These are phyloP conservation scores for Hymenotorrendiella dingleyae DNA, from an alignment of 2,329 filamentous ascomycete species.

Conservation along the genomic window DNA sequence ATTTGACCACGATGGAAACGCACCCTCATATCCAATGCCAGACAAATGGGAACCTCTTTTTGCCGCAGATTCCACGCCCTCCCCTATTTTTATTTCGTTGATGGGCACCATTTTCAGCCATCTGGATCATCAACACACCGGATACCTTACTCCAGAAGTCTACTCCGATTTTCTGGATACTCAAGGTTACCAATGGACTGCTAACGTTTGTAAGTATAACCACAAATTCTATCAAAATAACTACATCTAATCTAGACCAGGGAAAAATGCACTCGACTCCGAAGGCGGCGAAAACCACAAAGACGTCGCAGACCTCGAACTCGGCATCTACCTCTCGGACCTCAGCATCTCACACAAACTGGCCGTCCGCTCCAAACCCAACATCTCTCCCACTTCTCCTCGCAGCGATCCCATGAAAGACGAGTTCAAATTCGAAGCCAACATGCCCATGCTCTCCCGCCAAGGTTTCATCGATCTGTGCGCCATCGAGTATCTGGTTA, in stretches of 20 bases:
- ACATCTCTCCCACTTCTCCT: slow-evolving; percentile 5
- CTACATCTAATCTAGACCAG: no score
- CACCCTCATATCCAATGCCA: slow-evolving; percentile 15
- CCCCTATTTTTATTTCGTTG: slow-evolving; percentile 19
- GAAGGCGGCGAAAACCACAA: slow-evolving; percentile 12
- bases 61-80: slow-evolving; percentile 12
- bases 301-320: slow-evolving; percentile 22
- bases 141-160: slow-evolving; percentile 19
- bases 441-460: slow-evolving; percentile 44
- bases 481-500: slow-evolving; percentile 16
- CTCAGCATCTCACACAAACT: slow-evolving; percentile 18
- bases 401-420: slow-evolving; percentile 12
- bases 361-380: slow-evolving; percentile 5
- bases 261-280: slow-evolving; percentile 16
- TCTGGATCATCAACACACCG: slow-evolving; percentile 20
- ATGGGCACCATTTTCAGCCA: slow-evolving; percentile 24
- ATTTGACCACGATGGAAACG: slow-evolving; percentile 21
- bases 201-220: slow-evolving; percentile 23
- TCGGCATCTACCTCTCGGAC: slow-evolving; percentile 18
- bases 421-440: slow-evolving; percentile 16
- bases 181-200: slow-evolving; percentile 14
- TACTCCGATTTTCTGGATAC: slow-evolving; percentile 22
- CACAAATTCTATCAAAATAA: no score
- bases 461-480: slow-evolving; percentile 54
- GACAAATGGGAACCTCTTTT: slow-evolving; percentile 22